Base-by-base conservation (phyloP, 345 rosid genomes). In the Turnera subulata region DNA sequence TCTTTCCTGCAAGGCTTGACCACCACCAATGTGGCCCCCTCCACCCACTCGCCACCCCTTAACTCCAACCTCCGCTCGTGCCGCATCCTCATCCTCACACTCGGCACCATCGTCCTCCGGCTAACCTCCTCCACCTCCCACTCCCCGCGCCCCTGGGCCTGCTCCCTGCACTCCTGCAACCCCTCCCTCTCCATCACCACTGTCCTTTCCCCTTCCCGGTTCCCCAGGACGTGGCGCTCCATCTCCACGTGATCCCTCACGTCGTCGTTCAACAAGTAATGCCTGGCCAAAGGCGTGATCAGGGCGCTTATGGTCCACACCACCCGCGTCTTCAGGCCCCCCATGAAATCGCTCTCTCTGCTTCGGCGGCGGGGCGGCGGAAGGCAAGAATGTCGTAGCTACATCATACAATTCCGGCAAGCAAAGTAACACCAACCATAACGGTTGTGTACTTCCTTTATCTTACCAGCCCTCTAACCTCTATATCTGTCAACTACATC, bases 251-350 rank as follows among this genome's bases (percentile, higher is more conserved):
- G 75, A 49, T 54, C 67, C 59, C 25, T 56, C 15, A 77, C 76
- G n/a, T 74, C 66, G 25, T 80, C 78, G 55, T 59, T 59, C 35
- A 63, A 52, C 68, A 69, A 37, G 33, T 58, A 68, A 52, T 74
- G 80, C 58, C 80, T 75, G 19, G 75, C 68, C 11, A 79, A 74
- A 18, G 84, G 77, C 9, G 75, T 77, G 15, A 75, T 69, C 73
- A 82, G 38, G 48, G 77, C 76, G 59, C 76, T 77, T 48, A 82
- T 62, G 56, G 80, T 73, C 88, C 88, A 82, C 56, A 69, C 65
- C 60, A 82, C 78, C 51, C 81, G 56, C 64, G 61, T 69, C 60
- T 74, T 82, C 58, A 82, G 10, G 5, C 65, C 81, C 38, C 72
- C 72, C 4, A 56, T 58, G 54, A 74, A 58, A 60, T 55, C 35